Evolutionary conservation across 2,329 filamentous ascomycete genomes (phyloP).

Genomic region (Cylindrodendrum hubeiense): DNA sequence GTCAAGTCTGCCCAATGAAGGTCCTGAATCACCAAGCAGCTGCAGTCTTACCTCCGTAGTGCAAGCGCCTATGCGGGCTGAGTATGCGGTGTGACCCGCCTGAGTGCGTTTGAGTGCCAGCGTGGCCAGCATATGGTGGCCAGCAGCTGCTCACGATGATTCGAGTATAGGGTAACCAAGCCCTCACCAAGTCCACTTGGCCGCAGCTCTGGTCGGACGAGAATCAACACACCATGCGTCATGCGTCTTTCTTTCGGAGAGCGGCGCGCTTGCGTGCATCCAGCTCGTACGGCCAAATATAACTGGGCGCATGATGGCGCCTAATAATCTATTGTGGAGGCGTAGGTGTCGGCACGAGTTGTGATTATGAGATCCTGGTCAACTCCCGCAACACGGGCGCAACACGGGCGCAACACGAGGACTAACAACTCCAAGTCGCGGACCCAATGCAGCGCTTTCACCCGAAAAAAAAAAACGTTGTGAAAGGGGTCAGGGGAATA

Average conservation of each 20-base stretch:
- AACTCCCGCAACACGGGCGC: constrained; percentile 21
- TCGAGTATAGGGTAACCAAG: constrained; percentile 41
- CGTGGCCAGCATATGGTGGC: constrained; percentile 40
- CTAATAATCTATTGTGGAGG: constrained; percentile 28
- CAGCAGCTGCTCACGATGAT: constrained; percentile 33
- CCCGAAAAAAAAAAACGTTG: constrained; percentile 15
- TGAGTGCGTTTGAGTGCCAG: constrained; percentile 39
- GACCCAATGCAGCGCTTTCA: too few species aligned
- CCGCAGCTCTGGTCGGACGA: constrained; percentile 31
- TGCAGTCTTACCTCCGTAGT: constrained; percentile 22
- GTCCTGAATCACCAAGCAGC: constrained; percentile 1
- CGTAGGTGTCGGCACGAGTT: constrained; percentile 16
- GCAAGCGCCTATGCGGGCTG: constrained; percentile 33
- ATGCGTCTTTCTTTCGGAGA: constrained; percentile 37
- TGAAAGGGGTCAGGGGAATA: constrained; percentile 35
- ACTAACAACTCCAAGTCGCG: not conserved
- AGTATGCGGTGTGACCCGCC: constrained; percentile 32
- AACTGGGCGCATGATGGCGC: constrained; percentile 26
- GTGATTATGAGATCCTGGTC: constrained; percentile 10
- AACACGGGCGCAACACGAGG: constrained; percentile 26
- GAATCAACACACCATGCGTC: constrained; percentile 39
- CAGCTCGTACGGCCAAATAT: constrained; percentile 18
- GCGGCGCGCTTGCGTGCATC: constrained; percentile 36
- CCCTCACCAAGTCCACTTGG: constrained; percentile 36
- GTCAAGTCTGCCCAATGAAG: constrained; percentile 28